phyloP scores from a whole-genome alignment of 1,139 yeast species.

The Candida sp. region DNA sequence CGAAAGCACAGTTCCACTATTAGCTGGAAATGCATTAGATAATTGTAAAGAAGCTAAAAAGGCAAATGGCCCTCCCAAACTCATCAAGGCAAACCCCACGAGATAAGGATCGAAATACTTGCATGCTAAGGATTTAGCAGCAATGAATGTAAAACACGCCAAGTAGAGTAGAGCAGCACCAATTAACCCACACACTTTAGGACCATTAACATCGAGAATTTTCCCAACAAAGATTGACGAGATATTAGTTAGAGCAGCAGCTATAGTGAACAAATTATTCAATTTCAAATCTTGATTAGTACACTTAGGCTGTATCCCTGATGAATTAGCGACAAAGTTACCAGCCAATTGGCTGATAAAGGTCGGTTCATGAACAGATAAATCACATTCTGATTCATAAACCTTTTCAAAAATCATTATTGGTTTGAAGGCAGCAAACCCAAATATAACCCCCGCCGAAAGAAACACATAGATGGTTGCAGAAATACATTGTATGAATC shows the following conservation, averaged over 20 bases:
- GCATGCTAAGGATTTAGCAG: conserved; percentile 16
- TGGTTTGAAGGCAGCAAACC: conserved; percentile 48
- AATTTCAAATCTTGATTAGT: conserved; percentile 41
- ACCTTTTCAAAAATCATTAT: conserved; percentile 36
- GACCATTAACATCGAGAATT: conserved; percentile 40
- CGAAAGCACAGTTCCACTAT: conserved; percentile 40
- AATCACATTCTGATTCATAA: conserved; percentile 34
- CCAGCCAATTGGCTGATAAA: conserved; percentile 6
- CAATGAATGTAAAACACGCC: conserved; percentile 37
- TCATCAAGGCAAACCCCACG: conserved; percentile 37
- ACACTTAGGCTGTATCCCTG: conserved; percentile 24
- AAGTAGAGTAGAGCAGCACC: conserved; percentile 37
- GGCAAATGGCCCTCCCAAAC: conserved; percentile 47
- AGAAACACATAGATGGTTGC: conserved; percentile 43
- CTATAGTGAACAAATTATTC: conserved; percentile 46
- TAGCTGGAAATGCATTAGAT: conserved; percentile 41
- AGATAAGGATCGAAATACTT: conserved; percentile 34
- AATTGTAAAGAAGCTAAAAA: conserved; percentile 44
- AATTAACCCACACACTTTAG: conserved; percentile 39
- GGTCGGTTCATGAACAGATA: not conserved
- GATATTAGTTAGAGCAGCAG: conserved; percentile 42
- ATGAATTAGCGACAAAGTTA: conserved; percentile 4
- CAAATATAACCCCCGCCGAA: conserved; percentile 47
- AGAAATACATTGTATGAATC: conserved; percentile 27
- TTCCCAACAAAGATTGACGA: conserved; percentile 41